phyloP scores from a whole-genome alignment of 306 rosid species.

The Hylodesmum podocarpum region DNA sequence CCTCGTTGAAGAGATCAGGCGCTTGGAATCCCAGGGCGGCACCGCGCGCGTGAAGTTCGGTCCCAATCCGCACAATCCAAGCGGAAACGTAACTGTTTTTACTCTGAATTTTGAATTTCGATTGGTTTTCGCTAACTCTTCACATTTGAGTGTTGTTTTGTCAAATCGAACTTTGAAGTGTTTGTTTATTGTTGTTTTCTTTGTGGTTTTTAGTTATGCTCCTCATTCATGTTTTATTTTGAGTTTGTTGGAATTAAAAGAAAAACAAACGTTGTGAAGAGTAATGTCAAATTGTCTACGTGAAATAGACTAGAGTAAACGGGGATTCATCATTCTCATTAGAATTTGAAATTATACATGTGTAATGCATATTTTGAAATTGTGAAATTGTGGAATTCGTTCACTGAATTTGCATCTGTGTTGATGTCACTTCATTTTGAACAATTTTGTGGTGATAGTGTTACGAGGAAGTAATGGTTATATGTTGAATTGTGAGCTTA shows the following conservation, averaged over 20 bases:
- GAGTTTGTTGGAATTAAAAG: neutral
- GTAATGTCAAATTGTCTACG: neutral
- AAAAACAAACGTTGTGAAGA: neutral
- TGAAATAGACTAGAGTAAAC: neutral
- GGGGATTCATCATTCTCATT: neutral
- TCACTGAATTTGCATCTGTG: neutral
- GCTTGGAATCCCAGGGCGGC: constrained; percentile 83
- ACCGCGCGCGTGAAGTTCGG: constrained; percentile 81
- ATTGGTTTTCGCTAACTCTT: constrained; percentile 10
- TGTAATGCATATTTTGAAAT: neutral
- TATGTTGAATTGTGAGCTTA: neutral
- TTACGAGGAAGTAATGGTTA: neutral
- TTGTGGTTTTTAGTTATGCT: neutral
- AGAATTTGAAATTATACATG: neutral
- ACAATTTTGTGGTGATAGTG: neutral
- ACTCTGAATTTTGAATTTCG: neutral
- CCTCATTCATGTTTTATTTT: neutral
- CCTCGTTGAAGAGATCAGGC: constrained; percentile 93
- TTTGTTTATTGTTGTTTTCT: neutral
- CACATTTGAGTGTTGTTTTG: constrained; percentile 5
- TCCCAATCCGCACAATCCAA: constrained; percentile 46
- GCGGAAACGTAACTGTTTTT: constrained; percentile 65
- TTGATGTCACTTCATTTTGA: neutral
- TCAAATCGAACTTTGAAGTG: constrained; percentile 1
- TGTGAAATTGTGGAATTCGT: neutral